These are phyloP conservation scores for Adansonia gregorii DNA, from an alignment of 441 rosid genomes.

Conservation along the genomic window DNA sequence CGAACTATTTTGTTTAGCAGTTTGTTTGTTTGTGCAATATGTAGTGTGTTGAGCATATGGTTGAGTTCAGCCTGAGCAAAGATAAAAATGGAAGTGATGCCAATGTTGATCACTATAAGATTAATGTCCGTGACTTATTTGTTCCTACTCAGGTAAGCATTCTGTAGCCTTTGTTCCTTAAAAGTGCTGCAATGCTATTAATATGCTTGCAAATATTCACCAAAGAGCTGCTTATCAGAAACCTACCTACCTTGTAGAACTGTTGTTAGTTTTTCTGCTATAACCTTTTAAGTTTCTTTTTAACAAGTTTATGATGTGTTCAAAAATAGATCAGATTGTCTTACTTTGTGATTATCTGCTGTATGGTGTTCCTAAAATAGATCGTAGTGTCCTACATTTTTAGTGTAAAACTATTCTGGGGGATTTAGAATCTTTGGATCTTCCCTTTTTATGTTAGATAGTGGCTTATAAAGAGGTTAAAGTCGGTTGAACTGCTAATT, in stretches of 20 bases:
- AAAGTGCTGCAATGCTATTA: constrained; percentile 16
- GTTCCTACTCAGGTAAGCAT: constrained; percentile 88
- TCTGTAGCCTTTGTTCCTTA: constrained; percentile 2
- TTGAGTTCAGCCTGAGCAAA: constrained; percentile 60
- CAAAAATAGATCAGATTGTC: constrained; percentile 6
- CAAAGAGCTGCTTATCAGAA: constrained; percentile 6
- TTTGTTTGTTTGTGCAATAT: constrained; percentile 34
- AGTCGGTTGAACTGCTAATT: background rate
- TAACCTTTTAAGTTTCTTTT: background rate
- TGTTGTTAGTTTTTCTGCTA: background rate
- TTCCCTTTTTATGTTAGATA: constrained; percentile 14
- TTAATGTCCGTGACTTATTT: constrained; percentile 91
- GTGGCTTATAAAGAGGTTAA: constrained; percentile 14
- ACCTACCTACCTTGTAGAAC: background rate
- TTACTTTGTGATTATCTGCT: background rate
- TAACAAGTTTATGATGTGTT: background rate
- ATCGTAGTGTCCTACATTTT: background rate
- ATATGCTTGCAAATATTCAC: constrained; percentile 1
- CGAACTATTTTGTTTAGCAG: constrained; percentile 21
- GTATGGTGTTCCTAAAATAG: background rate
- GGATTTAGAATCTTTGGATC: constrained; percentile 1
- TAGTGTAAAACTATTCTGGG: background rate
- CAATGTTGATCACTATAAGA: constrained; percentile 44
- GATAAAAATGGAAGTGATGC: constrained; percentile 48
- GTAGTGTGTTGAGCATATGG: constrained; percentile 96